A percentile compares a stretch with the other conserved stretches of the same genome.
Evolutionary conservation across 805 yeast species (phyloP).

Genomic region (Isabelozyma gotoi): DNA sequence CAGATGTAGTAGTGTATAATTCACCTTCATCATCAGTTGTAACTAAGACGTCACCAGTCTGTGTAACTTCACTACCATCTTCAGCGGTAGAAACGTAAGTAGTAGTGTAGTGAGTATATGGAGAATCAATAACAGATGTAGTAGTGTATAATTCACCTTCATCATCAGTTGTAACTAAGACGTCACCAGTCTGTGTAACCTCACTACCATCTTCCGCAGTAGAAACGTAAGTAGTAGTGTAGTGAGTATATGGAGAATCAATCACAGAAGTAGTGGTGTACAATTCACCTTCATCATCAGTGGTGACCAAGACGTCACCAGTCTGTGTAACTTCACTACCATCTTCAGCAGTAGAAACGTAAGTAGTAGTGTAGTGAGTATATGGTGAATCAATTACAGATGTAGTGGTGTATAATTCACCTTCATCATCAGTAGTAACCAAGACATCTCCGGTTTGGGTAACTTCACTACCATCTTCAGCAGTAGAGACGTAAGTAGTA

Average conservation of each 20-base stretch:
- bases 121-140: slow-evolving; percentile 4
- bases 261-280: slow-evolving; percentile 10
- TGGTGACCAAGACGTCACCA: slow-evolving; percentile 7
- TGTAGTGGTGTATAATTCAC: not conserved
- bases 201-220: slow-evolving; percentile 9
- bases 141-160: slow-evolving; percentile 9
- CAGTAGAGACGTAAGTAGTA: not conserved
- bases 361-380: slow-evolving; percentile 12
- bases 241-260: slow-evolving; percentile 8
- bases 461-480: not conserved
- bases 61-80: slow-evolving; percentile 13
- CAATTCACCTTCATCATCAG: slow-evolving; percentile 9
- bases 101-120: slow-evolving; percentile 12
- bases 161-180: slow-evolving; percentile 10
- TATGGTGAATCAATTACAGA: slow-evolving; percentile 5
- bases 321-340: slow-evolving; percentile 7
- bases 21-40: slow-evolving; percentile 10
- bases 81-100: slow-evolving; percentile 9
- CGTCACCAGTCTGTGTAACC: slow-evolving; percentile 17
- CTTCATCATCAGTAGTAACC: not conserved
- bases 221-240: slow-evolving; percentile 11
- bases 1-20: slow-evolving; percentile 9
- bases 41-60: slow-evolving; percentile 15
- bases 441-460: not conserved
- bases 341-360: slow-evolving; percentile 12